Base-by-base conservation (phyloP, 495 filamentous ascomycete genomes). In the Hapsidospora chrysogenum region DNA sequence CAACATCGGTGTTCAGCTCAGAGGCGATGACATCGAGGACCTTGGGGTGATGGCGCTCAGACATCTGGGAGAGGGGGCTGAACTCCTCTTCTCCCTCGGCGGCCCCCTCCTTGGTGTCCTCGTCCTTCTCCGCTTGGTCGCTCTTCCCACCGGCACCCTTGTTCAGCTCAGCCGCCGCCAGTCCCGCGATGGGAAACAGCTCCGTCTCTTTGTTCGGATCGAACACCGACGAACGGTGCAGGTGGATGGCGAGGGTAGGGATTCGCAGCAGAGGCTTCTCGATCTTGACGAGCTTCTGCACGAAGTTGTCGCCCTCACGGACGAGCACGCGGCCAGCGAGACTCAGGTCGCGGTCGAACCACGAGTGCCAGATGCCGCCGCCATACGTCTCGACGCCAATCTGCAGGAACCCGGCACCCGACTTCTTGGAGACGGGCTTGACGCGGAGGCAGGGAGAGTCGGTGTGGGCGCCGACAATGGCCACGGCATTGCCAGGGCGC, bases 321-420 rank as follows among this genome's bases (percentile, higher is more conserved):
- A 86, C 74, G 65, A 96, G 78, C 7, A 76, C 85, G 33, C 89
- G 74, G 21, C 89, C 89, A 29, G 89, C 92, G 35, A 95, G 72
- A 40, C 79, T 79, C 21, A 99, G 64, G 60, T 99, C 89, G 35
- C 89, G 74, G 57, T 99, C 89, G 47, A 96, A 96, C 89, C 87
- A 82, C 26, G 69, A 77, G 50, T 80, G 76, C 74, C 73, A 79
- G 33, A 76, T 62, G 21, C 89, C 92, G 26, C 85, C 85, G 40
- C 92, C 89, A 50, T 99, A 99, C 9, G 82, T 86, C 62, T 99
- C 89, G 31, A 94, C 85, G 33, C 85, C 89, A 29, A 96, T 80
- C 56, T 99, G 89, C 31, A 95, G 50, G 57, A 85, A 99, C n/a
- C 87, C 85, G 41, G 81, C 80, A 34, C 54, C 55, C 40, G 52